Evolutionary conservation across 164 flowering plant species (phyloP).

Genomic region (Vitis rotundifolia): DNA sequence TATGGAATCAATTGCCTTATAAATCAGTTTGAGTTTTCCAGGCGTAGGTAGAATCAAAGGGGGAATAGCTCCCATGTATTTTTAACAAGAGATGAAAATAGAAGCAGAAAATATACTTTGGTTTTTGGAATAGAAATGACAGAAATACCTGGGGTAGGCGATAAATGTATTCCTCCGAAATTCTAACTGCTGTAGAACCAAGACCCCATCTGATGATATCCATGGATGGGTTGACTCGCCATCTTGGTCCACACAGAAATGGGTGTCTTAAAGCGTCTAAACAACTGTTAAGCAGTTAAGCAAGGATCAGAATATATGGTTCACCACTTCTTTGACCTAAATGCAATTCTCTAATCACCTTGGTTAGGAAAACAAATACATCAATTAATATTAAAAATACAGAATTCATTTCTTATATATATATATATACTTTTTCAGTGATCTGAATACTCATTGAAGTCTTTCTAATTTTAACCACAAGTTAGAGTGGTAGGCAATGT

Average conservation of each 20-base stretch:
- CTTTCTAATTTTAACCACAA: neutral
- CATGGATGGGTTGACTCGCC: slow-evolving; percentile 87
- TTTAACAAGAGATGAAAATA: neutral
- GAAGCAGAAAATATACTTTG: neutral
- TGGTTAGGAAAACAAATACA: neutral
- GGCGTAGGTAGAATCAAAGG: too few relatives aligned
- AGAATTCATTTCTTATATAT: too few relatives aligned
- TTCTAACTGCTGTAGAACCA: slow-evolving; percentile 91
- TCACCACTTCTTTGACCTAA: neutral
- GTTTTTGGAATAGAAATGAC: neutral
- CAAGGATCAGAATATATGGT: neutral
- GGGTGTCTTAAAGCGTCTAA: slow-evolving; percentile 94
- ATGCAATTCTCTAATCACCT: neutral
- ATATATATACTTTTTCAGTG: neutral
- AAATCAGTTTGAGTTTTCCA: too few relatives aligned
- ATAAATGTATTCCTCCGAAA: slow-evolving; percentile 96
- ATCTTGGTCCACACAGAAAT: slow-evolving; percentile 95
- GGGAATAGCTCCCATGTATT: too few relatives aligned
- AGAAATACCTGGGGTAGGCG: slow-evolving; percentile 68
- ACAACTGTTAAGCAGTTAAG: slow-evolving; percentile 50
- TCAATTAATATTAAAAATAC: neutral
- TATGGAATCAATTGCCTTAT: too few relatives aligned
- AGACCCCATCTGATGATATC: slow-evolving; percentile 93
- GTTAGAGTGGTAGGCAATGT: too few relatives aligned
- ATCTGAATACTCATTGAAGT: neutral